Percentiles rank a stretch among this genome's conserved stretches.
These are phyloP conservation scores for Geotrichum armillariae DNA, from an alignment of 1,139 yeast genomes.

Conservation along the genomic window DNA sequence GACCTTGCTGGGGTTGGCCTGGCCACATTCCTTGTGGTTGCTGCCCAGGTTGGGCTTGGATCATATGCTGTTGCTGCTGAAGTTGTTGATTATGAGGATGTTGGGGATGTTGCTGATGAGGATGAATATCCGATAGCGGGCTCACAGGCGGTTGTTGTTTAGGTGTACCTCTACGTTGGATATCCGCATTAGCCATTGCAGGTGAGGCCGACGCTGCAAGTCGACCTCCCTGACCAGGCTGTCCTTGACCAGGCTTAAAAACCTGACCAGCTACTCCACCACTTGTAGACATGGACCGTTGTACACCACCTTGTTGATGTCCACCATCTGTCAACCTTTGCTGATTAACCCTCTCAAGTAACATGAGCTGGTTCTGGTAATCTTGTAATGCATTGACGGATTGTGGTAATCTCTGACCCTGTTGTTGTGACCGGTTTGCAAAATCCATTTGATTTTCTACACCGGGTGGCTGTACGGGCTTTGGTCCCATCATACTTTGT, in stretches of 20 bases:
- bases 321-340: slow-evolving; percentile 48
- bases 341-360: slow-evolving; percentile 70
- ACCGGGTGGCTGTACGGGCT: slow-evolving; percentile 16
- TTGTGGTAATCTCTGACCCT: slow-evolving; percentile 25
- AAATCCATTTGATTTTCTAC: slow-evolving; percentile 18
- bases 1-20: slow-evolving; percentile 24
- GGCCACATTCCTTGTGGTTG: slow-evolving; percentile 21
- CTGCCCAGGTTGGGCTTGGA: slow-evolving; percentile 22
- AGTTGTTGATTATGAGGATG: neutral
- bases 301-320: slow-evolving; percentile 29
- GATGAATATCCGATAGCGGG: slow-evolving; percentile 28
- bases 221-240: slow-evolving; percentile 1
- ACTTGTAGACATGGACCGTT: slow-evolving; percentile 20
- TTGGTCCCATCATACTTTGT: slow-evolving; percentile 12
- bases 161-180: slow-evolving; percentile 31
- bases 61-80: slow-evolving; percentile 18
- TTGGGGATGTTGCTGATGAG: slow-evolving; percentile 15
- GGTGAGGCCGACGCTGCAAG: slow-evolving; percentile 28
- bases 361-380: slow-evolving; percentile 73
- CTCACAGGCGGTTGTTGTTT: slow-evolving; percentile 38
- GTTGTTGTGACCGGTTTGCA: slow-evolving; percentile 7
- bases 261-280: slow-evolving; percentile 21
- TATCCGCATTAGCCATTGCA: slow-evolving; percentile 23
- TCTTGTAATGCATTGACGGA: slow-evolving; percentile 55
- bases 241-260: slow-evolving; percentile 19